These are phyloP conservation scores for Myxozyma vanderwaltii DNA, from an alignment of 805 yeast genomes.

Conservation along the genomic window DNA sequence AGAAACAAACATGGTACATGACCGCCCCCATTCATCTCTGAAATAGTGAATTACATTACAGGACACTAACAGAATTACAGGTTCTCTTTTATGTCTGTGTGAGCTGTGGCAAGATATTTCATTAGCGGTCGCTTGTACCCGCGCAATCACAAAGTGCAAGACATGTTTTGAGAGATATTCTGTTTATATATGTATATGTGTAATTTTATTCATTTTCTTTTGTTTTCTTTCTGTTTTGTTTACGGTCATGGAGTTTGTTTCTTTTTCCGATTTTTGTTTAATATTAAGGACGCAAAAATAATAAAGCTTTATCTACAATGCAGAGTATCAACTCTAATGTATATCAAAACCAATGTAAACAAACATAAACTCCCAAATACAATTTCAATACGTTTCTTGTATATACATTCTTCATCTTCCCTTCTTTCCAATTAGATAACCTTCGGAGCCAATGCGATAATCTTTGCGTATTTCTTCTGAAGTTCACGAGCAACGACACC, in stretches of 20 bases:
- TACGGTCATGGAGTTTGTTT: constrained; percentile 5
- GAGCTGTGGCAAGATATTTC: constrained; percentile 75
- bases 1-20: constrained; percentile 78
- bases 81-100: constrained; percentile 84
- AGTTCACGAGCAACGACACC: constrained; percentile 88
- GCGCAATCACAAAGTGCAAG: too few relatives aligned
- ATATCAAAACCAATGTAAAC: not conserved
- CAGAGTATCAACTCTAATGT: not conserved
- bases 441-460: constrained; percentile 89
- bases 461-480: constrained; percentile 78
- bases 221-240: not conserved
- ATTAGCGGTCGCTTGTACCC: constrained; percentile 2
- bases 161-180: not conserved
- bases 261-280: not conserved
- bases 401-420: not conserved
- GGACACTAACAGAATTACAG: not conserved
- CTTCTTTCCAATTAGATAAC: constrained; percentile 18
- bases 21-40: not conserved
- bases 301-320: not conserved
- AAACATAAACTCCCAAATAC: not conserved
- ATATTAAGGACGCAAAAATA: not conserved
- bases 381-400: too few relatives aligned
- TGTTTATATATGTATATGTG: not conserved
- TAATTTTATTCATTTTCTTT: not conserved
- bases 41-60: not conserved